A percentile compares a stretch with the other conserved stretches of the same genome.
Conservation (phyloP, 345 rosid genomes). For the Brassica cretica region DNA sequence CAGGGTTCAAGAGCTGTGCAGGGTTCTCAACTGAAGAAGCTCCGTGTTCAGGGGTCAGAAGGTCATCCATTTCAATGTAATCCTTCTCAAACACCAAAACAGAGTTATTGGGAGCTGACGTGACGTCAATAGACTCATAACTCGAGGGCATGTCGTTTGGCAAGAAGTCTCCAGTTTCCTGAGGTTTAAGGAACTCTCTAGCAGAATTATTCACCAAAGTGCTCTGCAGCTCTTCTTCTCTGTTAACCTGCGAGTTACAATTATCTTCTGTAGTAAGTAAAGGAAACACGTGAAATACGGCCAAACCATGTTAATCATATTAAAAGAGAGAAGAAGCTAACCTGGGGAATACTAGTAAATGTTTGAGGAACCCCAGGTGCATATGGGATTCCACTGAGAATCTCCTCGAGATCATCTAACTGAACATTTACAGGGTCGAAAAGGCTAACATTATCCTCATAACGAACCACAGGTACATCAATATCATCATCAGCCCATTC, state of each 20-base stretch:
- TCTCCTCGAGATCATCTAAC: constrained; percentile 26
- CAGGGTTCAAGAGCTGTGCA: constrained; percentile 19
- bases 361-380: constrained; percentile 16
- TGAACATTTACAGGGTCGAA: constrained; percentile 14
- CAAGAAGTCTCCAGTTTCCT: not conserved
- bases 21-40: constrained; percentile 9
- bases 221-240: constrained; percentile 15
- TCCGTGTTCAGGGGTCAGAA: constrained; percentile 45
- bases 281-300: not conserved
- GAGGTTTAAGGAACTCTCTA: not conserved
- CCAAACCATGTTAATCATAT: not conserved
- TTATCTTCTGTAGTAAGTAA: not conserved
- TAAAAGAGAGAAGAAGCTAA: constrained; percentile 5
- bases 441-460: not conserved
- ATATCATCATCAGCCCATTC: constrained; percentile 60
- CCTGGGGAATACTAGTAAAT: not conserved
- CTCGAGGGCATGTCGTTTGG: not conserved
- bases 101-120: constrained; percentile 27
- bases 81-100: constrained; percentile 39
- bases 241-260: constrained; percentile 25
- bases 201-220: constrained; percentile 6
- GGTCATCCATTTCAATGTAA: constrained; percentile 90
- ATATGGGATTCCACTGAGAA: constrained; percentile 5
- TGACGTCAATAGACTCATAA: constrained; percentile 28
- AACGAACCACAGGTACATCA: constrained; percentile 16